Evolutionary conservation across 805 yeast species (phyloP).

Genomic region (Nakazawaea populi): DNA sequence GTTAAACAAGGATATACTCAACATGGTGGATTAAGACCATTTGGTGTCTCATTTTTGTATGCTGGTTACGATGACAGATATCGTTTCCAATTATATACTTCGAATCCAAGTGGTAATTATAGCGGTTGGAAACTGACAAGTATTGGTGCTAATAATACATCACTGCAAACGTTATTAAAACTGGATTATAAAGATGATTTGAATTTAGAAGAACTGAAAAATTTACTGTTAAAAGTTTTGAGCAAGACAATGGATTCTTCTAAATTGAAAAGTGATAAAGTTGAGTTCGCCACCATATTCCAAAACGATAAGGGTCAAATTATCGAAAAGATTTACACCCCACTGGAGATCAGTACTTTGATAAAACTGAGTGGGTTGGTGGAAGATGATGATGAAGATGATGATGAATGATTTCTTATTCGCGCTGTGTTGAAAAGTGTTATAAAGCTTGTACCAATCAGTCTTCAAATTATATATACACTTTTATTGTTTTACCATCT

Average conservation of each 20-base stretch:
- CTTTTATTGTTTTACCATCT: too few relatives aligned
- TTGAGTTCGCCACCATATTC: conserved; percentile 85
- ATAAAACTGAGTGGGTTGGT: conserved; percentile 69
- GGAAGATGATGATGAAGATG: conserved; percentile 50
- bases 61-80: conserved; percentile 92
- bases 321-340: conserved; percentile 71
- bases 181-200: conserved; percentile 90
- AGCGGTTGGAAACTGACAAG: conserved; percentile 98
- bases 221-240: conserved; percentile 83
- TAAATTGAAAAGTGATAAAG: conserved; percentile 78
- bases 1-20: conserved; percentile 97
- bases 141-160: conserved; percentile 93
- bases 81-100: conserved; percentile 88
- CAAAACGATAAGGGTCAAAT: conserved; percentile 42
- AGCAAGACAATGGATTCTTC: conserved; percentile 92
- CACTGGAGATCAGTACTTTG: conserved; percentile 67
- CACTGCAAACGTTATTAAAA: conserved; percentile 92
- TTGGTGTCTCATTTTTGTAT: conserved; percentile 92
- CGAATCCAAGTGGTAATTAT: conserved; percentile 96
- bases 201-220: conserved; percentile 68
- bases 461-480: too few relatives aligned
- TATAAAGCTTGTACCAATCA: too few relatives aligned
- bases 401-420: conserved; percentile 1
- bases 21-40: conserved; percentile 97
- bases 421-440: not conserved